Conservation (phyloP, 768 basidiomycete genomes). For the Phanerochaete carnosa region DNA sequence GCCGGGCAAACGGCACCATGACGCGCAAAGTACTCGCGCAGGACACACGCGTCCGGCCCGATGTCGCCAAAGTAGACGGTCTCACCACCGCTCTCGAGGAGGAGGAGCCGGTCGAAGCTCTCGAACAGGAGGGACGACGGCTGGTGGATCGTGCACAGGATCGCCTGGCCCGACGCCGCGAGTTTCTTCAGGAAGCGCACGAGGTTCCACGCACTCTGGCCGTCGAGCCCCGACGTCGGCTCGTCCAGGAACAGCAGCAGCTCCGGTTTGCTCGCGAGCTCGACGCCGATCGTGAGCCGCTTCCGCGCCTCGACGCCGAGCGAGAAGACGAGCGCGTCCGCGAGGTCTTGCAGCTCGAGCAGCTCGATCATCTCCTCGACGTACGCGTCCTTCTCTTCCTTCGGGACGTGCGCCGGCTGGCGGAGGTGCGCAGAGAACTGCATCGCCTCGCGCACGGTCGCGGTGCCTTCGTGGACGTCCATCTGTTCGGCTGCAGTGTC, state of each 20-base stretch:
- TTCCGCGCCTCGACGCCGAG: conserved; percentile 72
- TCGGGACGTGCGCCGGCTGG: conserved; percentile 63
- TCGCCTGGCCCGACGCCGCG: conserved; percentile 83
- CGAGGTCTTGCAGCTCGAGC: conserved; percentile 77
- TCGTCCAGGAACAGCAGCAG: conserved; percentile 64
- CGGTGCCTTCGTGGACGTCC: conserved; percentile 81
- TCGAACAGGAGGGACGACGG: conserved; percentile 85
- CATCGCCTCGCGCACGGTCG: conserved; percentile 82
- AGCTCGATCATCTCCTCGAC: conserved; percentile 83
- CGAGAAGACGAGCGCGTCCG: conserved; percentile 77
- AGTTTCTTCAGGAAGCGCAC: conserved; percentile 81
- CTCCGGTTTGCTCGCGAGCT: conserved; percentile 84
- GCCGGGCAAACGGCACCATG: conserved; percentile 73
- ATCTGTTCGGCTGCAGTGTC: conserved; percentile 64
- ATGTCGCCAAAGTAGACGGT: conserved; percentile 95
- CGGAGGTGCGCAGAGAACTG: conserved; percentile 83
- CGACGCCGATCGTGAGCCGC: conserved; percentile 88
- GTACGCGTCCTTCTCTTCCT: conserved; percentile 74
- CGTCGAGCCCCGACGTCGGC: conserved; percentile 56
- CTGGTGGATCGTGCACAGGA: conserved; percentile 89
- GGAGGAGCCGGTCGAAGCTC: conserved; percentile 71
- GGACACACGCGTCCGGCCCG: conserved; percentile 62
- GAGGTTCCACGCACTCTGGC: conserved; percentile 75
- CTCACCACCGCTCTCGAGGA: conserved; percentile 76
- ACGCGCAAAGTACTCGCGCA: conserved; percentile 74